phyloP scores from a whole-genome alignment of 2,329 filamentous ascomycete species.

The Hypoxylon sp. region DNA sequence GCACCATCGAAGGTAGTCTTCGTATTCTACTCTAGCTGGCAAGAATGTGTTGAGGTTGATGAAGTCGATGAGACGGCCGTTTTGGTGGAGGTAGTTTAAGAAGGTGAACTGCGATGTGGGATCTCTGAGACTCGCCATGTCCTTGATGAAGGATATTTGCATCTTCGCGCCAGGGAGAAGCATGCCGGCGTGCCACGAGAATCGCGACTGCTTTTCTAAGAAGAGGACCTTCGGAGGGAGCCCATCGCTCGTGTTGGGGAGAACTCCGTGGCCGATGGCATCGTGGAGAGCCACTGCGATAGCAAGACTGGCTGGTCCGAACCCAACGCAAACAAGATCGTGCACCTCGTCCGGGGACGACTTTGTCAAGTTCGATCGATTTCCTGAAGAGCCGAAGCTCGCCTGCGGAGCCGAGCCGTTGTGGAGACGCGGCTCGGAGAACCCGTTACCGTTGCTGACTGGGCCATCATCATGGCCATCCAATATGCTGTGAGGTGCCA shows the following conservation, averaged over 20 bases:
- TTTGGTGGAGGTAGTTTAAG: conserved; percentile 88
- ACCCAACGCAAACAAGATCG: conserved; percentile 90
- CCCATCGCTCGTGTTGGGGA: conserved; percentile 50
- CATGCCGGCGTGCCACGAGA: conserved; percentile 97
- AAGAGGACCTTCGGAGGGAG: conserved; percentile 78
- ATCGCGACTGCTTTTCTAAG: conserved; percentile 82
- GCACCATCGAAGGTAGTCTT: conserved; percentile 96
- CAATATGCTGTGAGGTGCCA: conserved; percentile 45
- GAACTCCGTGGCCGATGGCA: conserved; percentile 63
- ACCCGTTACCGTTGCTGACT: conserved; percentile 27
- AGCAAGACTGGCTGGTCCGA: conserved; percentile 89
- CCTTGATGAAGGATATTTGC: conserved; percentile 98
- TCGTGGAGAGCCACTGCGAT: conserved; percentile 92
- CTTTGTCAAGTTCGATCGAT: conserved; percentile 58
- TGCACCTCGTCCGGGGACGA: conserved; percentile 70
- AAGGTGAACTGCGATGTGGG: conserved; percentile 94
- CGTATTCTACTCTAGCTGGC: conserved; percentile 86
- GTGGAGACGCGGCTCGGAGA: conserved; percentile 3
- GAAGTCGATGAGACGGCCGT: conserved; percentile 85
- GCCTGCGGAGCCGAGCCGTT: conserved; percentile 4
- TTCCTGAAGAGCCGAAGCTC: conserved; percentile 20
- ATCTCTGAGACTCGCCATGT: conserved; percentile 87
- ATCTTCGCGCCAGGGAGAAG: conserved; percentile 91
- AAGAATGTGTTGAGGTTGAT: conserved; percentile 91
- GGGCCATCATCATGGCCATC: conserved; percentile 41